phyloP scores from a whole-genome alignment of 2,329 filamentous ascomycete species.

The Epichloe elymi region DNA sequence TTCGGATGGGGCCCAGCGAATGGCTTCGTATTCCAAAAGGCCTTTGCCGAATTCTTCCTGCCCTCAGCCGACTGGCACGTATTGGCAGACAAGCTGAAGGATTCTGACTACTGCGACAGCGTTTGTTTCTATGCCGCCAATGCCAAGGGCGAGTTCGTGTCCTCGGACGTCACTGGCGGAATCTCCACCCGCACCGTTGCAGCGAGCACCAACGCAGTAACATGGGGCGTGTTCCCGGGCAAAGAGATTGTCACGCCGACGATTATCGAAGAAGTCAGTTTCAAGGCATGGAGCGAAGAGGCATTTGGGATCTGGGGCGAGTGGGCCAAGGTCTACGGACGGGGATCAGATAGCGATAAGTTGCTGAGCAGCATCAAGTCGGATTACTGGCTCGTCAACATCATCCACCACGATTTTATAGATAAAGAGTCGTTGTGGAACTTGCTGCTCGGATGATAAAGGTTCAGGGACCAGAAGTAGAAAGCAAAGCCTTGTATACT shows the following conservation, averaged over 20 bases:
- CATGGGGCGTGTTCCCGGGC: conserved; percentile 88
- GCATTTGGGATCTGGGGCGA: conserved; percentile 92
- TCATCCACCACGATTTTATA: conserved; percentile 70
- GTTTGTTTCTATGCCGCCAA: conserved; percentile 87
- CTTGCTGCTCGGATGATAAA: conserved; percentile 33
- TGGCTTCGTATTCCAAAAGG: conserved; percentile 96
- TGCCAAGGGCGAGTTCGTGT: conserved; percentile 60
- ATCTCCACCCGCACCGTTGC: conserved; percentile 20
- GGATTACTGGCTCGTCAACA: conserved; percentile 80
- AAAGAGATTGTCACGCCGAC: conserved; percentile 96
- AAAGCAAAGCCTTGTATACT: too few species aligned
- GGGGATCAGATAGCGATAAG: conserved; percentile 52
- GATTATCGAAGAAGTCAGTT: conserved; percentile 91
- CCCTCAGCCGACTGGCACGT: conserved; percentile 56
- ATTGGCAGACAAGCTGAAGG: conserved; percentile 50
- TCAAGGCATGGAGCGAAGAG: conserved; percentile 88
- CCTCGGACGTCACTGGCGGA: conserved; percentile 42
- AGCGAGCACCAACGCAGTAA: conserved; percentile 76
- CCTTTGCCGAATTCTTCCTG: conserved; percentile 94
- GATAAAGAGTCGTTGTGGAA: conserved; percentile 62
- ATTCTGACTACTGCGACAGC: conserved; percentile 45
- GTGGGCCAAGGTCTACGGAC: conserved; percentile 82
- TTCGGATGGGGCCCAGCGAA: conserved; percentile 91
- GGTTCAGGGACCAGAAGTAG: too few species aligned
- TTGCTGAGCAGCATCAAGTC: conserved; percentile 54